These are phyloP conservation scores for Theobroma cacao DNA, from an alignment of 345 rosid genomes.

Conservation along the genomic window DNA sequence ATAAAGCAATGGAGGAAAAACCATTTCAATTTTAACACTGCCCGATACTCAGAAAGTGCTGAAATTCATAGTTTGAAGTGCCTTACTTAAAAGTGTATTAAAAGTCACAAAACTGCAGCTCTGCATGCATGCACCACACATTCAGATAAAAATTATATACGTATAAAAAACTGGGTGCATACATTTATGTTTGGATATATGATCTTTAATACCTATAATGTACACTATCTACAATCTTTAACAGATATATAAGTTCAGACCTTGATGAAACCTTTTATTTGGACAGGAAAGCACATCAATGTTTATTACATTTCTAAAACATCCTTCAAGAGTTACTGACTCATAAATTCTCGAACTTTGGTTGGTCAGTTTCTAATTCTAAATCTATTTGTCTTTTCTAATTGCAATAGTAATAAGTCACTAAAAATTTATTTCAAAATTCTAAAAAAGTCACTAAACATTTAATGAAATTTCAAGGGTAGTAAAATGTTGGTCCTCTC, in stretches of 20 bases:
- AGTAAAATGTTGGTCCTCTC: background rate
- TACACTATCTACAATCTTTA: background rate
- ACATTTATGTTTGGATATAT: background rate
- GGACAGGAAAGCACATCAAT: background rate
- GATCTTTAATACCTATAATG: background rate
- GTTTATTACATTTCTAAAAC: background rate
- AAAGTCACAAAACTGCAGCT: background rate
- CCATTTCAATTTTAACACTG: background rate
- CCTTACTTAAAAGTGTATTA: background rate
- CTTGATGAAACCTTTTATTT: background rate
- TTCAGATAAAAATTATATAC: background rate
- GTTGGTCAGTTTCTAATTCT: constrained; percentile 2
- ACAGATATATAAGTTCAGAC: background rate
- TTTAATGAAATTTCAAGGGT: background rate
- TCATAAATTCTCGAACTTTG: background rate
- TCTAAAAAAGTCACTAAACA: background rate
- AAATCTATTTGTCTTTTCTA: background rate
- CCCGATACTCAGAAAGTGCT: background rate
- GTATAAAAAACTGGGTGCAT: background rate
- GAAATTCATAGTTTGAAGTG: background rate
- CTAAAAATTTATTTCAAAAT: background rate
- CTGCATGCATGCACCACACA: background rate
- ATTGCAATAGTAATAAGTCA: background rate
- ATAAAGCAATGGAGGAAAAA: constrained; percentile 3
- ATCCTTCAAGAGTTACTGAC: background rate